Evolutionary conservation across 441 rosid genomes (phyloP), one percentile per base, ranked within the genome.

Genomic region (Manihot esculenta): DNA sequence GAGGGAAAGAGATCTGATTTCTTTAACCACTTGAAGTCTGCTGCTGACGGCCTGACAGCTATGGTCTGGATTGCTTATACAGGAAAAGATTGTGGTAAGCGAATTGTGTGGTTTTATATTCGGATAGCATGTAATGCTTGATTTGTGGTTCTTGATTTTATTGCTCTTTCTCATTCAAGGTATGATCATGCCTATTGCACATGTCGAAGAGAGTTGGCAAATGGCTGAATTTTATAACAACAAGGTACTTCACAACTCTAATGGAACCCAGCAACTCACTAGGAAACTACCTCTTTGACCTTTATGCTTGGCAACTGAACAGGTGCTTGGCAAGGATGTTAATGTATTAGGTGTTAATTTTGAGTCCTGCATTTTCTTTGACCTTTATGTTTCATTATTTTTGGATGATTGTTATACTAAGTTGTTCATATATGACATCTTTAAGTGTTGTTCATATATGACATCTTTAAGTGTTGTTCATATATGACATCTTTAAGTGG

Each of bases 201-300:
- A 92, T 69, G 94, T 92, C 68, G 99, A 95, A 80, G 99, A 95
- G 79, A 89, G 98, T 80, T 95, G 98, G 99, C 97, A 95, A 79
- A 87, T 83, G 89, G 96, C 98, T 74, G 99, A 95, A 77, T 95
- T 92, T 84, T 95, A 95, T 87, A 89, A 77, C 75, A 95, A 95
- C 74, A 95, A 95, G 99, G 99, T 95, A 80, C 69, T 57, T 23
- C 21, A 18, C 41, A 13, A 7, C 66, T 64, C 62, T 35, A 51
- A 44, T 62, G 55, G 42, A 59, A 50, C 35, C 26, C 26, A 21
- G 50, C 53, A 26, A 44, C 21, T 54, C 49, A 56, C 10, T 23
- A 11, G 58, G 13, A 61, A 63, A 14, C 61, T 68, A 48, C 2
- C 45, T 26, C 9, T 7, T 50, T 18, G 41, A n/a, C n/a, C n/a